phyloP scores from a whole-genome alignment of 2,329 filamentous ascomycete genomes.

The Neurospora sp. region DNA sequence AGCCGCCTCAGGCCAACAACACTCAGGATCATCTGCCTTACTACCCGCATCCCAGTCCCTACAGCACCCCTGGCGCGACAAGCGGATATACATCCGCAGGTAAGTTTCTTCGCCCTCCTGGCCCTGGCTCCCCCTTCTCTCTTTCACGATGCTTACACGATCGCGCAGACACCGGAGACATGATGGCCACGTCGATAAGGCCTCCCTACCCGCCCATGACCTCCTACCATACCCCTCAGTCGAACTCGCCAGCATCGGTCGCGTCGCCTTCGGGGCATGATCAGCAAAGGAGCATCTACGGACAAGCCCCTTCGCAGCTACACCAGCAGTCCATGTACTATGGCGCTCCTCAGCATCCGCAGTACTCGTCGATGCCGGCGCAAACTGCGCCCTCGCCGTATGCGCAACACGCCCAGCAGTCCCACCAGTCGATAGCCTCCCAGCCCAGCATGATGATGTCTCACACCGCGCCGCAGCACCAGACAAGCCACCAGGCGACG shows the following conservation, averaged over 20 bases:
- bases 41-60: slow-evolving; percentile 69
- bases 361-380: slow-evolving; percentile 56
- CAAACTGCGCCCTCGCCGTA: slow-evolving; percentile 52
- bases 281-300: slow-evolving; percentile 80
- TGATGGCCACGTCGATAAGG: slow-evolving; percentile 59
- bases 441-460: slow-evolving; percentile 60
- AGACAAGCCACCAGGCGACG: slow-evolving; percentile 47
- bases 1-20: slow-evolving; percentile 50
- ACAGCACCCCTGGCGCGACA: slow-evolving; percentile 71
- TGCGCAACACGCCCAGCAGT: slow-evolving; percentile 45
- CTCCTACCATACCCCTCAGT: slow-evolving; percentile 85
- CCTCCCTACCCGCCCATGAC: slow-evolving; percentile 73
- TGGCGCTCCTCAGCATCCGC: slow-evolving; percentile 42
- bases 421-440: slow-evolving; percentile 50
- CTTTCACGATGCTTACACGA: slow-evolving; percentile 6
- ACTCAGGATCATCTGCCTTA: slow-evolving; percentile 57
- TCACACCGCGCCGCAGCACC: slow-evolving; percentile 46
- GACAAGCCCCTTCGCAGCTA: slow-evolving; percentile 67
- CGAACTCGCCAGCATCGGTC: slow-evolving; percentile 87
- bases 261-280: slow-evolving; percentile 84
- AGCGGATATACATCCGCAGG: slow-evolving; percentile 82
- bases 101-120: slow-evolving; percentile 35
- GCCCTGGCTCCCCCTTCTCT: neutral
- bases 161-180: slow-evolving; percentile 46
- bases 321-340: slow-evolving; percentile 77